Base-by-base conservation (phyloP, 75 land plant species). In the Selaginella tamariscina region DNA sequence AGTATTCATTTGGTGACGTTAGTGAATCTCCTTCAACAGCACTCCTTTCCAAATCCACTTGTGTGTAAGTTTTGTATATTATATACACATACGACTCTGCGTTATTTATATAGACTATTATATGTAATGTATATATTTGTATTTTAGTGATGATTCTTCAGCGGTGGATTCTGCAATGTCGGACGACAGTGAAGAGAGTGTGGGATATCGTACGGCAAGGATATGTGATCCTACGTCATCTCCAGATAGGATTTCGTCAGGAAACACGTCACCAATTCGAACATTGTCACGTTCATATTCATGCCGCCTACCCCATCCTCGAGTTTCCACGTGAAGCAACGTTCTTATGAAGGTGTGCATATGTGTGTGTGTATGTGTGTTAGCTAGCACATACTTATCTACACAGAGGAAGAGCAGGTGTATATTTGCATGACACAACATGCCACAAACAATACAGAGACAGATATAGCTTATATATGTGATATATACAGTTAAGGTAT, bases 131-230 rank as follows among this genome's bases (percentile, higher is more conserved):
- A 8, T 71, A n/a, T 29, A 31, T 5, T 75, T 27, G 31, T 27
- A 0, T 24, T 63, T 24, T 80, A 92, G 97, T 80, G 98, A 93
- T 63, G 98, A 93, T 15, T 30, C 76, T 13, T 59, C 80, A 29
- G 66, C 70, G 5, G 79, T 78, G 15, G 86, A 89, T 69, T 93
- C 98, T 27, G 90, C 96, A 32, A 93, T 93, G 98, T 88, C 90
- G 20, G 98, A 89, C 66, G 94, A 93, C 68, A 80, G 82, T 55
- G 91, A 93, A 71, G 98, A 93, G 30, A 70, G 75, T 55, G 69
- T 77, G 31, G 76, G 75, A 29, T 79, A 76, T 67, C 81, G 81
- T 13, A 68, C 63, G 81, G 63, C 78, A 2, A 72, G 94, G 24
- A 82, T 24, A 55, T 75, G 66, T 60, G 89, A 88, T n/a, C n/a